Evolutionary conservation across 202 grass and related monocot genomes (phyloP).

Genomic region (Zoysia matrella): DNA sequence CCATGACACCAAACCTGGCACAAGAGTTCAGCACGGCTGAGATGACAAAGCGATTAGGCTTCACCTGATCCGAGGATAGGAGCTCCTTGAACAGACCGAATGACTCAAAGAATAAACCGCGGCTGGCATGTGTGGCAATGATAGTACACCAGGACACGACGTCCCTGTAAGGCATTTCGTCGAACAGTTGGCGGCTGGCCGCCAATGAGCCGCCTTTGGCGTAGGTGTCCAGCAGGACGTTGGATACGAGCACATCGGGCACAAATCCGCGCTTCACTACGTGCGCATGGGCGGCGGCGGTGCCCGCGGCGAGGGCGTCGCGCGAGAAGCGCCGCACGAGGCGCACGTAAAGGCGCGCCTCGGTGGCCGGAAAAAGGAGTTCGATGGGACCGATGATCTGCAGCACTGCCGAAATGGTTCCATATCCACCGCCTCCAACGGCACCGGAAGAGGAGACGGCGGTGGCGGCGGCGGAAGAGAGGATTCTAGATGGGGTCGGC

Average conservation of each 20-base stretch:
- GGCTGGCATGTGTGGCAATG: conserved; percentile 63
- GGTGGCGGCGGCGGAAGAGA: conserved; percentile 42
- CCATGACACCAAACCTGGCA: conserved; percentile 56
- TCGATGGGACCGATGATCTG: conserved; percentile 78
- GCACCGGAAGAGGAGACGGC: background rate
- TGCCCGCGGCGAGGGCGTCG: conserved; percentile 50
- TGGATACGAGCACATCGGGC: conserved; percentile 64
- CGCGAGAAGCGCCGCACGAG: conserved; percentile 75
- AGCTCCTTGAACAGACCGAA: conserved; percentile 56
- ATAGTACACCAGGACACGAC: conserved; percentile 77
- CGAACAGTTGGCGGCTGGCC: conserved; percentile 58
- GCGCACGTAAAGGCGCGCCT: conserved; percentile 71
- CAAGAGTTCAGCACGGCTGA: conserved; percentile 72
- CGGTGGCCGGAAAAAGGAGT: conserved; percentile 61
- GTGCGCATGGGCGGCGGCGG: conserved; percentile 64
- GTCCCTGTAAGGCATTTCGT: conserved; percentile 84
- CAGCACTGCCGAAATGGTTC: conserved; percentile 62
- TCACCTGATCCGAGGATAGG: conserved; percentile 43
- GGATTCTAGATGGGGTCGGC: conserved; percentile 52
- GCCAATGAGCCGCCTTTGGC: conserved; percentile 59
- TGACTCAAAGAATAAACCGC: conserved; percentile 55
- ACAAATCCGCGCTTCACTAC: conserved; percentile 67
- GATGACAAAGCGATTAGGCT: conserved; percentile 73
- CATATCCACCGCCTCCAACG: conserved; percentile 26
- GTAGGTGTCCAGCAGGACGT: conserved; percentile 84